Evolutionary conservation across 2,329 filamentous ascomycete species (phyloP), one percentile per base, ranked within the genome.

Genomic region (Colletotrichum siamense): DNA sequence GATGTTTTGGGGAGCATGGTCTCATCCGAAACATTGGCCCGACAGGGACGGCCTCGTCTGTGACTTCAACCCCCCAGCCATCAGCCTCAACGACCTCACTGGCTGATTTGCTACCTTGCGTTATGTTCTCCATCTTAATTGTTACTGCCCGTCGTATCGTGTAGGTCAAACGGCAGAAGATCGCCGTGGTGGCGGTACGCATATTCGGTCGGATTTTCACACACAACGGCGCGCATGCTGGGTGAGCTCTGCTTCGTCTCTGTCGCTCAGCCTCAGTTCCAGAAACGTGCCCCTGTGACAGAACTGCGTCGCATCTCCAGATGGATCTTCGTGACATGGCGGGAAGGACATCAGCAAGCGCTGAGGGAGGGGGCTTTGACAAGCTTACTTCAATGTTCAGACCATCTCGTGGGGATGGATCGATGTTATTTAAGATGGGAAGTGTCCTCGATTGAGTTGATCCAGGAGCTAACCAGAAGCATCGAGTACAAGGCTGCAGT

Each of bases 21-120:
- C 64, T 57, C 76, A 75, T 78, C 73, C 77, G 73, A 79, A 79
- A 79, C 79, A 79, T 75, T 76, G 72, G 77, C 78, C 73, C 66
- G 77, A 79, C 78, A 78, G 70, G 75, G 76, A 72, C 61, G 63
- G 34, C 75, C 62, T 69, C 62, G 74, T 30, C 59, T 55, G 64
- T 13, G 63, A 67, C 69, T 69, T 32, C 4, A 15, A 22, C 62
- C 52, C 32, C n/a, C 34, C 34, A 10, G 52, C n/a, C 44, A 22
- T 68, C 74, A 59, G 71, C 63, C 65, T 66, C 66, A 68, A 49
- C 70, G 65, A 74, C 63, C 72, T 79, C 71, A 61, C 81, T 82
- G 80, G 81, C 79, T 65, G 8, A 55, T 34, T 28, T 57, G 52
- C 28, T 52, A 49, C 28, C 28, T 63, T 30, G n/a, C 28, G 18